Conservation (phyloP, 768 basidiomycete species). For the Crepidotus variabilis region DNA sequence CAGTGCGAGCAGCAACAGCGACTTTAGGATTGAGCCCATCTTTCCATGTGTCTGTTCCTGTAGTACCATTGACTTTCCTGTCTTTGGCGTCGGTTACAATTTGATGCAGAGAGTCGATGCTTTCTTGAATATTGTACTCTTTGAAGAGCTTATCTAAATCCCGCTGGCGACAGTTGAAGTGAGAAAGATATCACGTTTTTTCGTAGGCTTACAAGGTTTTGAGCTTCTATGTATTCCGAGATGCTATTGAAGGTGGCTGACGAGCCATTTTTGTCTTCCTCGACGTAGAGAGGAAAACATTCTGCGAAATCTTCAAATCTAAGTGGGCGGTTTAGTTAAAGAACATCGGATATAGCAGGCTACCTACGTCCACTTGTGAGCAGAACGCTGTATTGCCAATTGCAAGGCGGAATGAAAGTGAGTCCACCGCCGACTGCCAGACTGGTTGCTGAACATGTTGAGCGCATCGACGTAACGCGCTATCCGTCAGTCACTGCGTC, state of each 20-base stretch:
- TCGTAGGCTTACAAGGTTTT: slow-evolving; percentile 40
- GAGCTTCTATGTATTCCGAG: slow-evolving; percentile 67
- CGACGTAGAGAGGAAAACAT: slow-evolving; percentile 63
- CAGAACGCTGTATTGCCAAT: slow-evolving; percentile 50
- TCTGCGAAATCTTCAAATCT: slow-evolving; percentile 60
- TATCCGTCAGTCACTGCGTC: no score
- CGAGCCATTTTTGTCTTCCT: slow-evolving; percentile 62
- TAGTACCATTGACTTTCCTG: slow-evolving; percentile 43
- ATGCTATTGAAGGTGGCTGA: slow-evolving; percentile 61
- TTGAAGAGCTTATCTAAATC: slow-evolving; percentile 68
- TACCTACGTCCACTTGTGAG: slow-evolving; percentile 57
- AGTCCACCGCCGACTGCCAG: slow-evolving; percentile 51
- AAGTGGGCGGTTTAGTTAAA: not conserved
- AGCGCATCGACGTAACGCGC: not conserved
- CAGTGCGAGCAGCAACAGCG: slow-evolving; percentile 58
- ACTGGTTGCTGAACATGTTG: slow-evolving; percentile 37
- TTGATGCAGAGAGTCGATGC: slow-evolving; percentile 66
- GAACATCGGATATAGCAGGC: not conserved
- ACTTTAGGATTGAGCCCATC: slow-evolving; percentile 59
- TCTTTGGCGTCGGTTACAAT: slow-evolving; percentile 67
- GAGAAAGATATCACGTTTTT: not conserved
- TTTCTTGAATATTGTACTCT: slow-evolving; percentile 63
- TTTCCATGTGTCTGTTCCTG: slow-evolving; percentile 58
- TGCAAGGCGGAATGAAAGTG: slow-evolving; percentile 56
- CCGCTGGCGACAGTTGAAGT: slow-evolving; percentile 32